Conservation (phyloP, 2,329 filamentous ascomycete genomes). For the Cytospora chrysosperma region DNA sequence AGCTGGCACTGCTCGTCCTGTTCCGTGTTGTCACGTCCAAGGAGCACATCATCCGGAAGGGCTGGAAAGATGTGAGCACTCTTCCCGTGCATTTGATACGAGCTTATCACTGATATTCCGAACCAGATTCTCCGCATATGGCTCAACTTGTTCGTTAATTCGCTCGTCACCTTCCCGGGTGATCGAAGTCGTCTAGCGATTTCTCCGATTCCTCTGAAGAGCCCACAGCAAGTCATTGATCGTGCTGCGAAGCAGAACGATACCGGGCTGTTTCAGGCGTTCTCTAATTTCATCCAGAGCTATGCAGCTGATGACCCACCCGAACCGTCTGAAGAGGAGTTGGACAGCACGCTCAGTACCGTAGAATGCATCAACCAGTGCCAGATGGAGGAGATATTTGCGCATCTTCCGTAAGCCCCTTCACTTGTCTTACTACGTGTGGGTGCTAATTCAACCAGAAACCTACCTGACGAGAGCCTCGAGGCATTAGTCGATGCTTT, state of each 20-base stretch:
- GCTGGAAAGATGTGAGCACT: slow-evolving; percentile 74
- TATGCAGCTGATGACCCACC: slow-evolving; percentile 97
- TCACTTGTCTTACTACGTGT: neutral
- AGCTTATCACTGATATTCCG: slow-evolving; percentile 38
- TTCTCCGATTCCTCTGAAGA: slow-evolving; percentile 82
- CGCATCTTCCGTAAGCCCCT: slow-evolving; percentile 70
- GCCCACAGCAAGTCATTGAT: slow-evolving; percentile 89
- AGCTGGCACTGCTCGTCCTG: slow-evolving; percentile 90
- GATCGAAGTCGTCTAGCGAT: slow-evolving; percentile 66
- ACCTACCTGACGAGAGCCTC: slow-evolving; percentile 38
- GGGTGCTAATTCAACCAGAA: slow-evolving; percentile 30
- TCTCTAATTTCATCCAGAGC: slow-evolving; percentile 97
- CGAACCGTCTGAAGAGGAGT: slow-evolving; percentile 93
- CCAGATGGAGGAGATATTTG: slow-evolving; percentile 76
- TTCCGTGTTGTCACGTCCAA: slow-evolving; percentile 89
- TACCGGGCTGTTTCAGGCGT: slow-evolving; percentile 84
- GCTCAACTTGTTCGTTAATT: slow-evolving; percentile 95
- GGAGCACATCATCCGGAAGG: slow-evolving; percentile 71
- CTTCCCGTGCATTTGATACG: neutral
- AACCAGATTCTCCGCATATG: slow-evolving; percentile 81
- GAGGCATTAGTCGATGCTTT: slow-evolving; percentile 66
- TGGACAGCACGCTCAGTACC: slow-evolving; percentile 92
- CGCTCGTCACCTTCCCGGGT: slow-evolving; percentile 73
- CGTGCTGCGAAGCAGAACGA: slow-evolving; percentile 76
- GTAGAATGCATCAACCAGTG: slow-evolving; percentile 94